Evolutionary conservation across 2,329 filamentous ascomycete species (phyloP).

Genomic region (Diaporthe vaccinii): DNA sequence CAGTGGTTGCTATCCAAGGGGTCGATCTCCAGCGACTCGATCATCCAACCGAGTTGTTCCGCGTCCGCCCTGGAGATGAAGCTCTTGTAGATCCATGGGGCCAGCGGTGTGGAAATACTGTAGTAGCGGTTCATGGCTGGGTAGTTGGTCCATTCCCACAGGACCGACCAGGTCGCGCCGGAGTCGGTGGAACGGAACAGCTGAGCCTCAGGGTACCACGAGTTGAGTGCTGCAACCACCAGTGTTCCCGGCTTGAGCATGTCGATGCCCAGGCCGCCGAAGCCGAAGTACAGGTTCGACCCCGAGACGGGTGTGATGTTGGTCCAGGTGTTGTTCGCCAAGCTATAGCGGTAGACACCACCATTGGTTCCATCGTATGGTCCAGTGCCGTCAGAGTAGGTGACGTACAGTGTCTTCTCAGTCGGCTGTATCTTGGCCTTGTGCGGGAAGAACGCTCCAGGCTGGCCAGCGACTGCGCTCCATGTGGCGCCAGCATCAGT

Average conservation of each 20-base stretch:
- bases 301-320: slow-evolving; percentile 69
- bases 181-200: slow-evolving; percentile 69
- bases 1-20: slow-evolving; percentile 71
- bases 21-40: slow-evolving; percentile 69
- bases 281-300: slow-evolving; percentile 63
- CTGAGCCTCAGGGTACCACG: slow-evolving; percentile 71
- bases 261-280: slow-evolving; percentile 68
- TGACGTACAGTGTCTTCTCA: slow-evolving; percentile 68
- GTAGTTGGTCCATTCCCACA: slow-evolving; percentile 66
- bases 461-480: slow-evolving; percentile 64
- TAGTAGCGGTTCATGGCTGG: slow-evolving; percentile 62
- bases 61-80: slow-evolving; percentile 59
- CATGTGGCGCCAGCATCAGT: slow-evolving; percentile 67
- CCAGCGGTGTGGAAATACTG: slow-evolving; percentile 59
- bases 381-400: slow-evolving; percentile 66
- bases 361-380: slow-evolving; percentile 69
- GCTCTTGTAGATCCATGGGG: slow-evolving; percentile 67
- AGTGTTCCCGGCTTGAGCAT: slow-evolving; percentile 67
- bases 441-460: slow-evolving; percentile 65
- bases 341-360: slow-evolving; percentile 67
- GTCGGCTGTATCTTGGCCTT: slow-evolving; percentile 64
- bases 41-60: slow-evolving; percentile 72
- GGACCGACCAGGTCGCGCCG: slow-evolving; percentile 65
- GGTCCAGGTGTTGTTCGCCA: slow-evolving; percentile 62
- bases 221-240: slow-evolving; percentile 69